A percentile compares a stretch with the other conserved stretches of the same genome.
Evolutionary conservation across 345 rosid species (phyloP).

Genomic region (Cardamine resedifolia): DNA sequence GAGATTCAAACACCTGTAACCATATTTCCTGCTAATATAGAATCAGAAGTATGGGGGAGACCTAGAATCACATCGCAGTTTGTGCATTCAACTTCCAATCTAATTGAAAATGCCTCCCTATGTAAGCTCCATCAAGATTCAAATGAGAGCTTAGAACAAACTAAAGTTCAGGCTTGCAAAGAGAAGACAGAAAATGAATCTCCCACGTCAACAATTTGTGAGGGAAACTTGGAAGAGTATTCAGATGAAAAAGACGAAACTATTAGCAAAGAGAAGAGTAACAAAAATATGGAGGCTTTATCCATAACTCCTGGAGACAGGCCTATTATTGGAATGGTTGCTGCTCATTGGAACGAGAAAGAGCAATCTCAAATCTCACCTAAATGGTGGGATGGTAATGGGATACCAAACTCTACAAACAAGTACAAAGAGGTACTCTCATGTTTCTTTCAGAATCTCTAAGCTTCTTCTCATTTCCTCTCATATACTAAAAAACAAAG

Average conservation of each 20-base stretch:
- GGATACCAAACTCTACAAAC: constrained; percentile 92
- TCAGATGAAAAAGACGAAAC: constrained; percentile 41
- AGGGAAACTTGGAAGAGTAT: constrained; percentile 28
- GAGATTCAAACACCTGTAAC: constrained; percentile 83
- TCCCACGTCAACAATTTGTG: constrained; percentile 30
- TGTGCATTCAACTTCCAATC: constrained; percentile 49
- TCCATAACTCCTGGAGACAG: constrained; percentile 61
- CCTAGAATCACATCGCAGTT: too few relatives aligned
- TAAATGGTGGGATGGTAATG: constrained; percentile 98
- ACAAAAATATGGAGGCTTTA: constrained; percentile 21
- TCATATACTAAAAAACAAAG: neutral
- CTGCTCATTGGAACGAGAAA: constrained; percentile 83
- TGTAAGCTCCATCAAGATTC: constrained; percentile 41
- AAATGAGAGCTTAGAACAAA: constrained; percentile 30
- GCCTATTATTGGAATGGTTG: constrained; percentile 90
- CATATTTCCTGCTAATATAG: constrained; percentile 54
- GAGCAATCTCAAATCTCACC: constrained; percentile 52
- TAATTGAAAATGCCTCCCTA: constrained; percentile 42
- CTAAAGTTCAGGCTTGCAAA: constrained; percentile 36
- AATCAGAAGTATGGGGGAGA: too few relatives aligned
- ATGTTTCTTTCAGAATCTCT: neutral
- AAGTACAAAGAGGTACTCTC: constrained; percentile 86
- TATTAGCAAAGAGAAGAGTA: constrained; percentile 36
- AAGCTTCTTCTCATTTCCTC: neutral
- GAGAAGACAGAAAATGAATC: constrained; percentile 44